These are phyloP conservation scores for Mortierella sp. DNA, from an alignment of 371 early-diverging fungal genomes.

Conservation along the genomic window DNA sequence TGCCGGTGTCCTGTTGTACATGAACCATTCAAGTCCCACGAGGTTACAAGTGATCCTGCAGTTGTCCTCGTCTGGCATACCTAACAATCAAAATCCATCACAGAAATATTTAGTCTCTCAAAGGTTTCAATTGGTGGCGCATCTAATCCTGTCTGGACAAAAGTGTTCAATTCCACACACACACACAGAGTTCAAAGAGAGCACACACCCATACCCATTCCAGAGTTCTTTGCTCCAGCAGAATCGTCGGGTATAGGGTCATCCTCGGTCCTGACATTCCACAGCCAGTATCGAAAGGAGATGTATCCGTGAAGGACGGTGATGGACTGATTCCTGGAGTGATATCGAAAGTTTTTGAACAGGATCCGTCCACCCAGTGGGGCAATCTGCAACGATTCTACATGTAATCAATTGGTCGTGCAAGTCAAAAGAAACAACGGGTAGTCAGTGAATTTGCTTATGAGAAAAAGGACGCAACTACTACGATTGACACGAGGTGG, in stretches of 20 bases:
- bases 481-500: not conserved
- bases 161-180: not conserved
- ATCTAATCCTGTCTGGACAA: not conserved
- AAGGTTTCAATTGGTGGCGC: not conserved
- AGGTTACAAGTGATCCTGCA: conserved; percentile 81
- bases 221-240: conserved; percentile 29
- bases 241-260: conserved; percentile 56
- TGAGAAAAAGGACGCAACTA: not conserved
- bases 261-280: conserved; percentile 70
- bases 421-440: not conserved
- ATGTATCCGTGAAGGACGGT: conserved; percentile 84
- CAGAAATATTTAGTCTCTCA: not conserved
- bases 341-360: conserved; percentile 84
- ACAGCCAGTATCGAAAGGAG: conserved; percentile 84
- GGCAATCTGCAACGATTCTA: conserved; percentile 84
- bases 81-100: conserved; percentile 4
- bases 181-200: not conserved
- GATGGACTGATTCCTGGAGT: conserved; percentile 81
- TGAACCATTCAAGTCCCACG: conserved; percentile 88
- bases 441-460: not conserved
- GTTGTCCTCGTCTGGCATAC: conserved; percentile 44
- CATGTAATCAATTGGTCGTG: not conserved
- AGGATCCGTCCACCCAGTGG: conserved; percentile 84
- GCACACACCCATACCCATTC: conserved; percentile 21
- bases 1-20: conserved; percentile 85